phyloP scores from a whole-genome alignment of 2,329 filamentous ascomycete species.

The Achaetomium macrosporum region DNA sequence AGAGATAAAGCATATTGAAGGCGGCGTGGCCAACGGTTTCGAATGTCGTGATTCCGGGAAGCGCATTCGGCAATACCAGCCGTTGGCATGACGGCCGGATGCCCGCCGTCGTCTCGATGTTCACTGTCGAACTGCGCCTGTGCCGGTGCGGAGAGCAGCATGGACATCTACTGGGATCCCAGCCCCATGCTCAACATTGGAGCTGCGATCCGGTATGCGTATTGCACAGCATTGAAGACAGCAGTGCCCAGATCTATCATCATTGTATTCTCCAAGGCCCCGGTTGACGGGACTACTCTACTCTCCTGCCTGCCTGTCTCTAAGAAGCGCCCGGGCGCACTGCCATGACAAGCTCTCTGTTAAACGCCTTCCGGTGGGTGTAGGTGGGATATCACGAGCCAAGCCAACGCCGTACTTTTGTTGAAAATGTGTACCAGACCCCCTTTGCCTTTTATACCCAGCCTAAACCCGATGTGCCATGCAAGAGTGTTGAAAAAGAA shows the following conservation, averaged over 20 bases:
- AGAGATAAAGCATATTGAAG: background rate
- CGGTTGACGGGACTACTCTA: constrained; percentile 39
- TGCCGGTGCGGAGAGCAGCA: too few relatives aligned
- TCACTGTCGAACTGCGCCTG: too few relatives aligned
- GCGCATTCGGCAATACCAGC: background rate
- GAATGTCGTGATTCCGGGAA: background rate
- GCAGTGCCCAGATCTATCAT: background rate
- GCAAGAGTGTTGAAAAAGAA: constrained; percentile 28
- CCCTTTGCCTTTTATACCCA: constrained; percentile 26
- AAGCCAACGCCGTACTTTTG: constrained; percentile 35
- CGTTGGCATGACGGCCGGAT: too few relatives aligned
- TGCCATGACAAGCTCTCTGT: constrained; percentile 28
- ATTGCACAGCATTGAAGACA: background rate
- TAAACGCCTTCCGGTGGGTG: constrained; percentile 28
- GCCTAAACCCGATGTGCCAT: constrained; percentile 27
- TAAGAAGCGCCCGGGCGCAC: constrained; percentile 29
- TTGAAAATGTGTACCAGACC: constrained; percentile 32
- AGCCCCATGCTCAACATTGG: background rate
- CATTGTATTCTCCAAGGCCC: constrained; percentile 22
- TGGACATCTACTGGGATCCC: too few relatives aligned
- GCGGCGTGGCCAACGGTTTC: background rate
- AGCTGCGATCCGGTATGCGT: background rate
- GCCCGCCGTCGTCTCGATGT: too few relatives aligned
- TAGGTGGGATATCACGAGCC: constrained; percentile 31
- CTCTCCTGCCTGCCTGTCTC: constrained; percentile 30